Conservation (phyloP, 2,329 filamentous ascomycete species). For the Grosmannia serpens region DNA sequence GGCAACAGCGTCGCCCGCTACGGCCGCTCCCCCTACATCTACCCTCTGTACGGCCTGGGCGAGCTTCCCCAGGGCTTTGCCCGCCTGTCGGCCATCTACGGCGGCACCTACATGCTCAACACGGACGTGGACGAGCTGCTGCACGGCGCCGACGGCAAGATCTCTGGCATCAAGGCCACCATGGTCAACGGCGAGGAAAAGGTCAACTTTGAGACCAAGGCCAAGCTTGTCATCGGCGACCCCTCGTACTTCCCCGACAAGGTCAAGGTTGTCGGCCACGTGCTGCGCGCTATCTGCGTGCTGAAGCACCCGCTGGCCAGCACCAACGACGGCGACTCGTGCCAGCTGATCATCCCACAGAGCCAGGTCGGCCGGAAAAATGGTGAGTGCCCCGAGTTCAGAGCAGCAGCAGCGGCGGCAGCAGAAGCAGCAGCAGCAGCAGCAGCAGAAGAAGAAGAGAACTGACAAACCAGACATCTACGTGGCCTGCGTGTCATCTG, state of each 20-base stretch:
- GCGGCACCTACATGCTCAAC: slow-evolving; percentile 99
- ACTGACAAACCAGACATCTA: slow-evolving; percentile 62
- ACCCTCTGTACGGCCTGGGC: slow-evolving; percentile 92
- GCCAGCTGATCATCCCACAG: slow-evolving; percentile 95
- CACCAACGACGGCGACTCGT: slow-evolving; percentile 79
- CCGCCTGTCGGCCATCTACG: slow-evolving; percentile 94
- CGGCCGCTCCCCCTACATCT: slow-evolving; percentile 98
- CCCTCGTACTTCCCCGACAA: slow-evolving; percentile 94
- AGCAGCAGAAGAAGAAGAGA: background rate
- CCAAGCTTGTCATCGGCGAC: slow-evolving; percentile 90
- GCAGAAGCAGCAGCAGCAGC: background rate
- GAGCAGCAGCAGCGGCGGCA: background rate
- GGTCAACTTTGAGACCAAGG: slow-evolving; percentile 94
- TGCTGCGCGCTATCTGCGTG: slow-evolving; percentile 95
- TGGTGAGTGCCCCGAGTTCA: slow-evolving; percentile 41
- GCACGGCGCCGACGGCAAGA: slow-evolving; percentile 70
- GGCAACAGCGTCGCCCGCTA: slow-evolving; percentile 96
- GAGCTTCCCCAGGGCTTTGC: slow-evolving; percentile 97
- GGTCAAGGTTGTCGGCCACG: slow-evolving; percentile 74
- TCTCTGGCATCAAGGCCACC: slow-evolving; percentile 92
- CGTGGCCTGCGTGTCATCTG: slow-evolving; percentile 87
- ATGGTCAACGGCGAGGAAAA: slow-evolving; percentile 76
- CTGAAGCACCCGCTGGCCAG: slow-evolving; percentile 88
- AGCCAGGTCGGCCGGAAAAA: slow-evolving; percentile 95
- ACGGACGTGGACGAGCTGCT: slow-evolving; percentile 82